Percentiles rank a stretch among this genome's conserved stretches.
phyloP scores from a whole-genome alignment of 176 grass and related monocot species.

The Aegilops umbellulata region DNA sequence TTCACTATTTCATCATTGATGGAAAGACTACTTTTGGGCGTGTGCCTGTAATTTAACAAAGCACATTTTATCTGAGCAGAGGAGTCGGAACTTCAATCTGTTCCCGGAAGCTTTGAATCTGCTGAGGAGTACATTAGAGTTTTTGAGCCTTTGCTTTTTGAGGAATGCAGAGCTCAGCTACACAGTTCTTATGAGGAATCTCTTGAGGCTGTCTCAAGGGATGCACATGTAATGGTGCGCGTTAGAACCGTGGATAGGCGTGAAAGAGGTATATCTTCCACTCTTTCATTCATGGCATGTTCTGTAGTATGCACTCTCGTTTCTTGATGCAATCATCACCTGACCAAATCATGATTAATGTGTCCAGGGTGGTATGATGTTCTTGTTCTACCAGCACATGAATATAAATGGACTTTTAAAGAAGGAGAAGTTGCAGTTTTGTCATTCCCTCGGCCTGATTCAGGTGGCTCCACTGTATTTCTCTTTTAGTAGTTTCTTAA shows the following conservation, averaged over 20 bases:
- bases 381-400: conserved; percentile 66
- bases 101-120: conserved; percentile 89
- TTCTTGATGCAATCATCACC: not conserved
- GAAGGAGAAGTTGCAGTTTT: conserved; percentile 88
- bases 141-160: conserved; percentile 98
- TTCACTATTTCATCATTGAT: not conserved
- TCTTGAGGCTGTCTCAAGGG: conserved; percentile 66
- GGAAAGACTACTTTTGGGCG: not conserved
- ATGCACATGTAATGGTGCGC: conserved; percentile 74
- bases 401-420: conserved; percentile 98
- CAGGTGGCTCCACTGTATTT: conserved; percentile 45
- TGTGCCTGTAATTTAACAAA: not conserved
- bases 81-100: conserved; percentile 85
- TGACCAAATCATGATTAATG: conserved; percentile 28
- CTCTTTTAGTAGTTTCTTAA: conserved; percentile 21
- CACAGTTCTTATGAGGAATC: conserved; percentile 93
- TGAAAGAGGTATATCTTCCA: conserved; percentile 69
- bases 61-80: conserved; percentile 46
- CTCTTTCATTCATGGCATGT: not conserved
- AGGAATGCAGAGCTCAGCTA: conserved; percentile 96
- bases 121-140: conserved; percentile 83
- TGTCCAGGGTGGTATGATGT: conserved; percentile 92
- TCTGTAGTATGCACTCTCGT: not conserved
- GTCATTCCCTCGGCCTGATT: conserved; percentile 70
- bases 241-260: conserved; percentile 80